Percentiles rank a stretch among this genome's conserved stretches.
Evolutionary conservation across 495 filamentous ascomycete genomes (phyloP).

Genomic region (Penicillium macrosclerotiorum): DNA sequence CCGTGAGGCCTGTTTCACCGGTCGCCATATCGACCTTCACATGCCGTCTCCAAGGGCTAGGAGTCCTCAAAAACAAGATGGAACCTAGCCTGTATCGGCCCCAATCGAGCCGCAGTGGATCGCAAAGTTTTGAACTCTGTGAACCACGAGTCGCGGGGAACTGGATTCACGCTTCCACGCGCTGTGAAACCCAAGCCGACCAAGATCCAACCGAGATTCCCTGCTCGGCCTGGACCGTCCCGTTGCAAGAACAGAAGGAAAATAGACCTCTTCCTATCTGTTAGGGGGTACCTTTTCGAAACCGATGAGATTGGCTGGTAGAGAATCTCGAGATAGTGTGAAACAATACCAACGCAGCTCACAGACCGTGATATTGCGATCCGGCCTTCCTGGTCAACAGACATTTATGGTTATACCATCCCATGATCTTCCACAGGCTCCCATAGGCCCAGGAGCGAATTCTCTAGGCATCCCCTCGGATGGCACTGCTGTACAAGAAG

Average conservation of each 20-base stretch:
- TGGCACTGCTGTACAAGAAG: neutral
- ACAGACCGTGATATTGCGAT: conserved; percentile 14
- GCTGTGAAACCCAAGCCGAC: conserved; percentile 15
- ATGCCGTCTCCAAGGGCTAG: neutral
- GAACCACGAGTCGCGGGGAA: conserved; percentile 28
- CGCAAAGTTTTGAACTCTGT: conserved; percentile 12
- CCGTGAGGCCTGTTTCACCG: too few species aligned
- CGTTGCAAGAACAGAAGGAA: neutral
- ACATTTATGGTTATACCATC: conserved; percentile 14
- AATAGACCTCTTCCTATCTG: neutral
- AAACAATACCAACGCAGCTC: neutral
- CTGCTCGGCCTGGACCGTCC: neutral
- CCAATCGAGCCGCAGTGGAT: conserved; percentile 14
- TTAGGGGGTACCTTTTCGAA: neutral
- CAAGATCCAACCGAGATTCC: conserved; percentile 9
- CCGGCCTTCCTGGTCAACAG: conserved; percentile 10
- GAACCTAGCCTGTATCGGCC: conserved; percentile 4
- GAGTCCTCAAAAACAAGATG: neutral
- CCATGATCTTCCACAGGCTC: conserved; percentile 12
- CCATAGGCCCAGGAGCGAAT: conserved; percentile 12
- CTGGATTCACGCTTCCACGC: conserved; percentile 25
- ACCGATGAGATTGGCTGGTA: neutral
- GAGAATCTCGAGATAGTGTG: too few species aligned
- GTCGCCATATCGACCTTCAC: neutral
- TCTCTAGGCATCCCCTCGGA: neutral